These are phyloP conservation scores for Backusella luteola DNA, from an alignment of 192 early-diverging fungal species.

Conservation along the genomic window DNA sequence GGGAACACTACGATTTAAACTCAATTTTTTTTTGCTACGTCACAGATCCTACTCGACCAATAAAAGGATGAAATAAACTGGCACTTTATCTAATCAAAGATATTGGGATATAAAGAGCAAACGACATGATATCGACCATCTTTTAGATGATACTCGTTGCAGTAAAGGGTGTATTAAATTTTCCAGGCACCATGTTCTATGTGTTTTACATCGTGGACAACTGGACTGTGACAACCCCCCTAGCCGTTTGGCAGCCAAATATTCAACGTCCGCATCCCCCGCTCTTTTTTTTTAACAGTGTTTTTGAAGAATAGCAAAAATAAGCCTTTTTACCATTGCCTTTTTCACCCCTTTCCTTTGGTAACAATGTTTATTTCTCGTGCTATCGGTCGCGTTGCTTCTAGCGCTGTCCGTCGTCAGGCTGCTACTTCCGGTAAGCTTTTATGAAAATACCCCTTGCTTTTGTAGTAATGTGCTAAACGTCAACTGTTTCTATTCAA, in stretches of 20 bases:
- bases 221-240: slow-evolving; percentile 1
- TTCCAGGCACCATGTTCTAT: neutral
- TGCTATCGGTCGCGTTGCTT: slow-evolving; percentile 30
- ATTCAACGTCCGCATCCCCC: slow-evolving; percentile 13
- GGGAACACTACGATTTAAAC: neutral
- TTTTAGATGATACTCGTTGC: neutral
- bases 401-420: slow-evolving; percentile 25
- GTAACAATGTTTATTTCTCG: slow-evolving; percentile 27
- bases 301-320: slow-evolving; percentile 20
- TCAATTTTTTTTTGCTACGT: neutral
- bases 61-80: neutral
- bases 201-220: neutral
- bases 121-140: neutral
- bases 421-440: slow-evolving; percentile 18
- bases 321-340: slow-evolving; percentile 10
- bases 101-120: neutral
- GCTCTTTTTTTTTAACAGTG: neutral
- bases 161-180: neutral
- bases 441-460: neutral
- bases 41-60: neutral
- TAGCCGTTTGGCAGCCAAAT: slow-evolving; percentile 4
- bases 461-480: neutral
- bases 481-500: neutral
- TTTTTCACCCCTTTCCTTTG: slow-evolving; percentile 26
- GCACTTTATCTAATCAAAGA: neutral